Conservation (phyloP, 805 yeast species). For the Saturnispora saitoi region DNA sequence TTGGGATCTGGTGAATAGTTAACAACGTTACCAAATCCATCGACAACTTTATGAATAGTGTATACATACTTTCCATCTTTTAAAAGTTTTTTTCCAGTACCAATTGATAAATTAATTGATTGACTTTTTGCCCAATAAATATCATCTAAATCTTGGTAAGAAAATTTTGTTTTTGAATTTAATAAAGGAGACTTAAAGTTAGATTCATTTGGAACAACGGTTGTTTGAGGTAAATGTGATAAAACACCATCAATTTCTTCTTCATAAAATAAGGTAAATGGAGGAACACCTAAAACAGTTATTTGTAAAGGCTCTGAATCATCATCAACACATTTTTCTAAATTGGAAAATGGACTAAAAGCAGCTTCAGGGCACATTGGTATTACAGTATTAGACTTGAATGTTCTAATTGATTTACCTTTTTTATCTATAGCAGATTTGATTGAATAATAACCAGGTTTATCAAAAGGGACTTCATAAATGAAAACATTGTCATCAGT, state of each 20-base stretch:
- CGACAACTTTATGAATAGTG: conserved; percentile 48
- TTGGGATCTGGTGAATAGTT: conserved; percentile 31
- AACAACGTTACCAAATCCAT: conserved; percentile 57
- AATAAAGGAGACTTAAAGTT: conserved; percentile 41
- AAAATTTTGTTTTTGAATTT: conserved; percentile 22
- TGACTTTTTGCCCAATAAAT: conserved; percentile 30
- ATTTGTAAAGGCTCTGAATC: conserved; percentile 34
- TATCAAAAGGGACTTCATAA: conserved; percentile 52
- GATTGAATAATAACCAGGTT: conserved; percentile 74
- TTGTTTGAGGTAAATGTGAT: conserved; percentile 22
- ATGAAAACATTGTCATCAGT: conserved; percentile 41
- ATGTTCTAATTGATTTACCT: conserved; percentile 48
- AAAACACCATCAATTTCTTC: conserved; percentile 34
- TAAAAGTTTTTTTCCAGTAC: conserved; percentile 18
- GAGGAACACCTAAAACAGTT: conserved; percentile 67
- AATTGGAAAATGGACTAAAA: conserved; percentile 25
- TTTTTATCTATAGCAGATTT: conserved; percentile 53
- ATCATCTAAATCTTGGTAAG: conserved; percentile 28
- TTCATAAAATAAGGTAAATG: conserved; percentile 50
- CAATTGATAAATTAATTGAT: conserved; percentile 22
- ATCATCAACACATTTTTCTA: conserved; percentile 61
- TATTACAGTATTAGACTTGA: conserved; percentile 53
- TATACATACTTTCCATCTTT: conserved; percentile 48
- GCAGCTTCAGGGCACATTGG: conserved; percentile 73
- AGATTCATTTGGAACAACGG: conserved; percentile 35